Percentiles rank a stretch among this genome's conserved stretches.
Evolutionary conservation across 768 basidiomycete species (phyloP).

Genomic region (Cystobasidium tubakii): DNA sequence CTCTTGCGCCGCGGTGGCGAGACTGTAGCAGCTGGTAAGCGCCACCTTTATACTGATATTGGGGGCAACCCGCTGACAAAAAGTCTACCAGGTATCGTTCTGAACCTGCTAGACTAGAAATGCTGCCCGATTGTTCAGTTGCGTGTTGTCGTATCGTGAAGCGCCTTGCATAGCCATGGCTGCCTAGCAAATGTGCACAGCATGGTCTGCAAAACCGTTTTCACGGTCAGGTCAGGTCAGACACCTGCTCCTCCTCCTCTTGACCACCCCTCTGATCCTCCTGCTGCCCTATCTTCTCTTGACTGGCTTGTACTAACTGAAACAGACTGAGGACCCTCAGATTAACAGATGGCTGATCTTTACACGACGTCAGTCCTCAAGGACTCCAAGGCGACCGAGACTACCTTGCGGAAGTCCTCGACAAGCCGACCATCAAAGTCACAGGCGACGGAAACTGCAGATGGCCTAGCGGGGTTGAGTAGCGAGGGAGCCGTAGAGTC

Average conservation of each 20-base stretch:
- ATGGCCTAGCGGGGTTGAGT: neutral
- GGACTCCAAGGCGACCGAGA: neutral
- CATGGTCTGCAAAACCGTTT: neutral
- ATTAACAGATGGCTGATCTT: neutral
- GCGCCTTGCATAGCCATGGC: neutral
- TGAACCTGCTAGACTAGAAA: constrained; percentile 10
- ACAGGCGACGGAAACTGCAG: neutral
- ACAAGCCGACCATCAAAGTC: neutral
- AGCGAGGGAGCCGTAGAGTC: neutral
- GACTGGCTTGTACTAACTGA: too few relatives aligned
- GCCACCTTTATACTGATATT: too few relatives aligned
- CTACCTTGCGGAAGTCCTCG: neutral
- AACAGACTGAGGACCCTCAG: neutral
- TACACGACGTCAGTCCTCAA: neutral
- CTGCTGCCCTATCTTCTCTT: too few relatives aligned
- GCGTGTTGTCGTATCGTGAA: neutral
- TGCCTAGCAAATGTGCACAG: neutral
- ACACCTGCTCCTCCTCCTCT: neutral
- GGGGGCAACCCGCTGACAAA: neutral
- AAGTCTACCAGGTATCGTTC: constrained; percentile 9
- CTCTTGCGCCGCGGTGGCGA: constrained; percentile 81
- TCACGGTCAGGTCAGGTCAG: too few relatives aligned
- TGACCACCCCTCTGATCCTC: neutral
- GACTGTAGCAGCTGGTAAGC: constrained; percentile 76
- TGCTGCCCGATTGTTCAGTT: neutral